Base-by-base conservation (phyloP, 306 rosid genomes). In the Morella rubra region DNA sequence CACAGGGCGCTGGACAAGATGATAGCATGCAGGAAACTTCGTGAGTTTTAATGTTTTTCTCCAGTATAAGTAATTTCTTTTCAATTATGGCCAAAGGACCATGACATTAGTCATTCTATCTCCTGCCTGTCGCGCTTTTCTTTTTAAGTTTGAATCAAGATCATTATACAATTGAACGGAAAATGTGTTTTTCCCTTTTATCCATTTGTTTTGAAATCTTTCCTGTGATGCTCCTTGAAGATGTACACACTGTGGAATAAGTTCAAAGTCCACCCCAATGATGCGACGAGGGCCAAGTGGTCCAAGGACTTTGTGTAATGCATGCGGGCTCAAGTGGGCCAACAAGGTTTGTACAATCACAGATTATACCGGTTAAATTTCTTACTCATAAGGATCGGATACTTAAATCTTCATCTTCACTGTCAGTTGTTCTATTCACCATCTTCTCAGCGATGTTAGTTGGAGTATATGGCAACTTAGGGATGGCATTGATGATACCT, bases 271-370 rank as follows among this genome's bases (percentile, higher is more conserved):
- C 50, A 87, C 90, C 45, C 90, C 90, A 1, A 87, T 87, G 90
- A 87, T 87, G 90, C 88, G 90, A 1, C 84, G 90, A 44, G 90
- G 90, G 66, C 90, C 90, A 64, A 74, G 76, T 64, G 90, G 90
- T 59, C 88, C 90, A 5, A 84, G 86, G 81, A 84, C 88, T 40
- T 61, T 86, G 49, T 86, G 90, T 72, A 87, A 87, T 59, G 90
- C 90, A 40, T 87, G 90, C 32, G 90, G 90, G 74, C 86, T 87
- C 45, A 84, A 84, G 74, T 87, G 90, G 90, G 90, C 90, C 18
- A 87, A 87, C 74, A 87, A 80, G 90, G 90, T 87, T 59, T 60
- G 84, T 68, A 11, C 44, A 44, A 66, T 77, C 40, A 72, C 60
- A 49, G 55, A 46, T 45, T 53, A 37, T 71, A 47, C 22, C 5